Base-by-base conservation (phyloP, 2,329 filamentous ascomycete species). In the Fusarium piperis region DNA sequence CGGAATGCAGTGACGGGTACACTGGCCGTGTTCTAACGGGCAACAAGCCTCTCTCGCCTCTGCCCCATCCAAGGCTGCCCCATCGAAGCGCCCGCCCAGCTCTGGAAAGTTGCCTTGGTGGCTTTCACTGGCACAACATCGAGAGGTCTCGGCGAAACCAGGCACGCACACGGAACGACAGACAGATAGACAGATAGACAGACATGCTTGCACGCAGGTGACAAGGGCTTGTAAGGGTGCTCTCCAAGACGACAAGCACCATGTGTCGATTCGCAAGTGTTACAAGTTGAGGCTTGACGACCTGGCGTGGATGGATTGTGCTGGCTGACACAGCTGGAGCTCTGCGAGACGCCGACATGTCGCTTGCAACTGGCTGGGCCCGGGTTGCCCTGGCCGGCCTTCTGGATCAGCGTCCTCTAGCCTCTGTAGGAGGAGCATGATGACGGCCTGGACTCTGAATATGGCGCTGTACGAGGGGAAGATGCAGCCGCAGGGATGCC, bases 391-490 rank as follows among this genome's bases (percentile, higher is more conserved):
- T 62, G 62, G 70, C 71, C 71, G 62, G 64, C 63, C 74, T 69
- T 74, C 65, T 76, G 72, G 72, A 76, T 73, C 68, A 75, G 67
- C 72, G 51, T 69, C 62, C 63, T 70, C 39, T 44, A 65, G 69
- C 48, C 44, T 71, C 61, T 61, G 58, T 56, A 35, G 67, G 61
- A 72, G 68, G 56, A 73, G 61, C 66, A 68, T 70, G 72, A 75
- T 75, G 74, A 74, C 64, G 62, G 73, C 61, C 72, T 72, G 65
- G 65, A 65, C 72, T 70, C 63, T 51, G 59, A 62, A 62, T 65
- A 71, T 69, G 64, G 68, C 60, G 68, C 60, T 57, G 67, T 67
- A 68, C 65, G 72, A 76, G 65, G 67, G 68, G 62, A 59, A 71
- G 59, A 72, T 72, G 68, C 59, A 69, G 63, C 61, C 39, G 59